Base-by-base conservation (phyloP, 129 eudicot genomes). In the Lactuca sativa region DNA sequence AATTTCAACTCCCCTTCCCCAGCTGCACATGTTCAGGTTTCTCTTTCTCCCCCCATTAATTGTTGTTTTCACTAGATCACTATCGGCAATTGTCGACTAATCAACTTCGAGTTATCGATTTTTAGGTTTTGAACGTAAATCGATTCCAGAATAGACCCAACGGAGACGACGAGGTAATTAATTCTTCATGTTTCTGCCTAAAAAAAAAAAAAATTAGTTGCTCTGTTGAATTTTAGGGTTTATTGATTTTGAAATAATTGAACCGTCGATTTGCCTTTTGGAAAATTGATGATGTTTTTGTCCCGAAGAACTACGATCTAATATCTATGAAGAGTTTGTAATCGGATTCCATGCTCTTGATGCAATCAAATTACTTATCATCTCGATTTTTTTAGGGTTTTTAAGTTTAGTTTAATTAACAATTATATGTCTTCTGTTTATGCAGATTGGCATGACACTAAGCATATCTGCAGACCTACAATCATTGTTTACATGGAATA, bases 401-500 rank as follows among this genome's bases (percentile, higher is more conserved):
- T 25, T 25, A 25, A 25, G 30, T 25, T 25, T 25, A 25, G 30
- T 25, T 25, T 25, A 25, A 25, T 25, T 36, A 36, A 36, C 38
- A 36, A 36, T 3, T 0, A 36, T 36, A 60, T 14, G 31, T 67
- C 21, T 62, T 58, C 36, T n/a, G 40, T 53, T 59, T 30, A 15
- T 82, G 90, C 90, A 93, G 98, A 92, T 89, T 63, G 85, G 92
- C 79, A 15, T 93, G 80, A 84, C 88, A 4, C 57, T 93, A 67
- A 87, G 89, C 67, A 74, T 93, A 58, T 81, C 95, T 57, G 98
- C 97, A 15, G 80, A 93, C 69, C 82, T 93, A 55, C 81, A 85
- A 74, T 85, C 98, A 64, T 71, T 93, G 73, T 93, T 93, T 55
- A 93, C 98, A n/a, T 93, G 98, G 98, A 93, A 93, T 69, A 93